Evolutionary conservation across 345 rosid genomes (phyloP), one percentile per base, ranked within the genome.

Genomic region (Eucalyptus decipiens): DNA sequence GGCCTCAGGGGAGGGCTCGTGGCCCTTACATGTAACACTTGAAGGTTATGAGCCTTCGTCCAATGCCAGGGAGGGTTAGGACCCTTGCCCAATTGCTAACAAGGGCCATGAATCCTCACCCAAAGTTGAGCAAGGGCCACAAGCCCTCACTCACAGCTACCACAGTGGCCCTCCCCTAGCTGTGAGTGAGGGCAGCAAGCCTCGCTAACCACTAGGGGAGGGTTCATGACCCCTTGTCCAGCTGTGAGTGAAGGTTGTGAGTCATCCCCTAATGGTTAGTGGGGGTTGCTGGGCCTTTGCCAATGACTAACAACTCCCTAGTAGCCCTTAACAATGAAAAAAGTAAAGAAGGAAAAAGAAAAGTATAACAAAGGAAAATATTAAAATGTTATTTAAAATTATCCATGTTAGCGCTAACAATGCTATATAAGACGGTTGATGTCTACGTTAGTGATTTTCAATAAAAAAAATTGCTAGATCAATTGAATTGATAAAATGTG

Each of bases 371-470:
- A 56, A 23, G 1, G 10, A 2, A 56, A 23, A 10, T 23, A 23
- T 24, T 23, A 24, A 56, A 24, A 56, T 10, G 1, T 56, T 56
- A 56, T 24, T 56, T 56, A 23, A 56, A 56, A 24, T 56, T 56
- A 56, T 56, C 2, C 13, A 56, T 23, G 6, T 56, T 4, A 56
- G 12, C 6, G 13, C 12, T 23, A 10, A 28, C 0, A 2, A 56
- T 56, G 1, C 2, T 4, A 56, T 1, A 0, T 56, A 56, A 11
- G 3, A 56, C 3, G 1, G 6, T 5, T 9, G 13, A 9, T 56
- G 13, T 56, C 11, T 23, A 24, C 13, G 30, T 56, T 24, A 56
- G 62, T 56, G 3, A 56, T 56, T 56, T 56, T 11, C 4, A 56
- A 23, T 2, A 2, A 56, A 23, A 56, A 23, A 56, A 24, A 2